These are phyloP conservation scores for Gaertneriomyces sp. DNA, from an alignment of 192 early-diverging fungal species.

Conservation along the genomic window DNA sequence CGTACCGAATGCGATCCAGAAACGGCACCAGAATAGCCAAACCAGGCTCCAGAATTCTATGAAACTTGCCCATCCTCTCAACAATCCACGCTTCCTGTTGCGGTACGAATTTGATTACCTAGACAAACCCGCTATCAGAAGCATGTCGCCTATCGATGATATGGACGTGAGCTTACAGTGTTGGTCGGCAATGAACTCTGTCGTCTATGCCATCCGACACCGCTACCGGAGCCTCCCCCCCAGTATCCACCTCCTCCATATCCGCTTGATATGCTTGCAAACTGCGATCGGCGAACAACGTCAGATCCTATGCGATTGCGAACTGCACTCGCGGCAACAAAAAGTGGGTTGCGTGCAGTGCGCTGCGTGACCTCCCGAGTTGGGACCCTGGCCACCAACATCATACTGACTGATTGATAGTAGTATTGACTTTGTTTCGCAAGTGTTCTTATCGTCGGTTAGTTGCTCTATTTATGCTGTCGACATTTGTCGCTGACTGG, in stretches of 20 bases:
- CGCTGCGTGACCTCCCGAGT: too few species aligned
- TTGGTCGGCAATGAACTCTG: neutral
- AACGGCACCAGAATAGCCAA: conserved; percentile 86
- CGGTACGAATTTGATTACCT: conserved; percentile 90
- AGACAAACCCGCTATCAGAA: neutral
- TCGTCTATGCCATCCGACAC: neutral
- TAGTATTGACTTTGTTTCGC: too few species aligned
- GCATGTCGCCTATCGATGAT: neutral
- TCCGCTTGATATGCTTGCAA: too few species aligned
- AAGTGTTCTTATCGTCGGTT: too few species aligned
- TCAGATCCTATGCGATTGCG: too few species aligned
- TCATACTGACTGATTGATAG: too few species aligned
- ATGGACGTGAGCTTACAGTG: neutral
- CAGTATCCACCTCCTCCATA: neutral
- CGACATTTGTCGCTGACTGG: too few species aligned
- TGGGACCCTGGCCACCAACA: too few species aligned
- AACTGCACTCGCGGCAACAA: too few species aligned
- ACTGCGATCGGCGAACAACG: too few species aligned
- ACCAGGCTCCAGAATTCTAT: conserved; percentile 79
- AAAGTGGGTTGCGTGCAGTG: too few species aligned
- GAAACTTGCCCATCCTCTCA: conserved; percentile 84
- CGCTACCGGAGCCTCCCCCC: neutral
- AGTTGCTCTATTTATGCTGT: too few species aligned
- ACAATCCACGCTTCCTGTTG: conserved; percentile 98
- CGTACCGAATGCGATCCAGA: conserved; percentile 85